A percentile compares a stretch with the other conserved stretches of the same genome.
Conservation (phyloP, 202 grass and related monocot genomes). For the Carex sylvatica region DNA sequence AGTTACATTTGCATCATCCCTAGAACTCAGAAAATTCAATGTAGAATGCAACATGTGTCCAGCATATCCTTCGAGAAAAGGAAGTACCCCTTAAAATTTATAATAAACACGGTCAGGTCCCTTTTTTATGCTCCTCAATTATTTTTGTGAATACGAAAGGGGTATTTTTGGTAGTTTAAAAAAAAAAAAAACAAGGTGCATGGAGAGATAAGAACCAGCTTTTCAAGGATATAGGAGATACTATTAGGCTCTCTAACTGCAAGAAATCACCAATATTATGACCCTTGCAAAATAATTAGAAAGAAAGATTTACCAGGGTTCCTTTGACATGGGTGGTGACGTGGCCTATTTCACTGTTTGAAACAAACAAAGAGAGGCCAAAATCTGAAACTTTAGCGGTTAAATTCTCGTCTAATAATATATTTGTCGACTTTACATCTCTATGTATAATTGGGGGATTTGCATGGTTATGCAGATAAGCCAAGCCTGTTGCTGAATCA, state of each 20-base stretch:
- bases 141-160: not conserved
- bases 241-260: not conserved
- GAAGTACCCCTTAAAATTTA: not conserved
- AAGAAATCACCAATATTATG: not conserved
- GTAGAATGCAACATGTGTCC: not conserved
- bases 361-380: conserved; percentile 65
- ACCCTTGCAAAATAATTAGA: not conserved
- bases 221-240: not conserved
- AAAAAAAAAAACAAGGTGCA: not conserved
- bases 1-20: not conserved
- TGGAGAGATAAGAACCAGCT: not conserved
- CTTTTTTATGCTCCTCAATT: not conserved
- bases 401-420: conserved; percentile 65
- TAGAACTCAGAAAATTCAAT: not conserved
- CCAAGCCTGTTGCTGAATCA: conserved; percentile 70
- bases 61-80: not conserved
- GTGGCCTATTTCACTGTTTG: conserved; percentile 62
- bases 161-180: not conserved
- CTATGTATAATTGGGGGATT: conserved; percentile 88
- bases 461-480: conserved; percentile 87
- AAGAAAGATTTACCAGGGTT: conserved; percentile 44
- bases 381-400: conserved; percentile 78
- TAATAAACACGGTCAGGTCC: not conserved
- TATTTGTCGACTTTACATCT: conserved; percentile 82
- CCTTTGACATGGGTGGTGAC: conserved; percentile 64